These are phyloP conservation scores for Bretziella fagacearum DNA, from an alignment of 2,329 filamentous ascomycete species.

Conservation along the genomic window DNA sequence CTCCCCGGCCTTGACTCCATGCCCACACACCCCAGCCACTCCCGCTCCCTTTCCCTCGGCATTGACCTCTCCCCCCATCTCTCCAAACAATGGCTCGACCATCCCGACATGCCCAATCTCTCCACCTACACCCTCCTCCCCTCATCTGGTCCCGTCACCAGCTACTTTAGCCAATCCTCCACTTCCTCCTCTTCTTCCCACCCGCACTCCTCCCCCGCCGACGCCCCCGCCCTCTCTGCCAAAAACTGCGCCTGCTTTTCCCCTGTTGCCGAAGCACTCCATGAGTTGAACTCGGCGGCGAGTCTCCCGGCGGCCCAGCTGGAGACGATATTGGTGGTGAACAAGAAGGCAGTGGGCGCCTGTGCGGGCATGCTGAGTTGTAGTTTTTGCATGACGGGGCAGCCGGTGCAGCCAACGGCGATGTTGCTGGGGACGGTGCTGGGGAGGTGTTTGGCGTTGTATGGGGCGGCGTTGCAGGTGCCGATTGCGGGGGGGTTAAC, in stretches of 20 bases:
- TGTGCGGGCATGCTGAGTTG: conserved; percentile 32
- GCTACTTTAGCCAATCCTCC: background rate
- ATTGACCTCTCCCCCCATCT: conserved; percentile 7
- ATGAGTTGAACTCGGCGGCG: conserved; percentile 30
- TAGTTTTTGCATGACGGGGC: conserved; percentile 27
- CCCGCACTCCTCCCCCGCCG: background rate
- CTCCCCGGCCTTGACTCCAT: background rate
- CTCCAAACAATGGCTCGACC: conserved; percentile 19
- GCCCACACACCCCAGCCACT: conserved; percentile 22
- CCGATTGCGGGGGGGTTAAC: background rate
- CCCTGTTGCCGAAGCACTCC: conserved; percentile 26
- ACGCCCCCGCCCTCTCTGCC: background rate
- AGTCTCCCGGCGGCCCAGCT: conserved; percentile 25
- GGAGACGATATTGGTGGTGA: conserved; percentile 29
- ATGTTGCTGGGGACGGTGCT: conserved; percentile 23
- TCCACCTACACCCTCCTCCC: background rate
- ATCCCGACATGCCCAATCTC: conserved; percentile 14
- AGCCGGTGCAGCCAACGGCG: conserved; percentile 26
- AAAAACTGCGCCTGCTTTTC: conserved; percentile 1
- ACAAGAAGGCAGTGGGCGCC: conserved; percentile 31
- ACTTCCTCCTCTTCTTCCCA: background rate
- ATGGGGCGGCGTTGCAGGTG: background rate
- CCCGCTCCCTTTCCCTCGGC: conserved; percentile 21
- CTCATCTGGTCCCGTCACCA: background rate
- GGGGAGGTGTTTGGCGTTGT: background rate